phyloP scores from a whole-genome alignment of 2,329 filamentous ascomycete genomes.

The Aspergillus uvarum region DNA sequence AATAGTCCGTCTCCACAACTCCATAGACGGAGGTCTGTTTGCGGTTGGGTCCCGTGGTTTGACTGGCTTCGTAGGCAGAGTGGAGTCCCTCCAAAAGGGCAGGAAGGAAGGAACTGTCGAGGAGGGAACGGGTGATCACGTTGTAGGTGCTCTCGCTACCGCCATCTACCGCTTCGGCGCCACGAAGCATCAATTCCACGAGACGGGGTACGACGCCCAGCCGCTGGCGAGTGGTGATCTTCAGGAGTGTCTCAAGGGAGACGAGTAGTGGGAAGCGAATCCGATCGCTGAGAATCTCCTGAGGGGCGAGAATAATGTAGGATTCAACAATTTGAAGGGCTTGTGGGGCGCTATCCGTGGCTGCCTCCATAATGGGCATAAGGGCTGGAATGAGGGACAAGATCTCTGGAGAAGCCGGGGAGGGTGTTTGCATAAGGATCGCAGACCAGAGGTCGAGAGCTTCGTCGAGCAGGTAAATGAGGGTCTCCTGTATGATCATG shows the following conservation, averaged over 20 bases:
- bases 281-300: slow-evolving; percentile 44
- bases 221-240: slow-evolving; percentile 39
- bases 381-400: slow-evolving; percentile 61
- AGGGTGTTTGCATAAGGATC: slow-evolving; percentile 65
- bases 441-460: slow-evolving; percentile 85
- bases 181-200: slow-evolving; percentile 65
- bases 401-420: slow-evolving; percentile 61
- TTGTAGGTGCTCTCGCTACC: slow-evolving; percentile 55
- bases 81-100: slow-evolving; percentile 66
- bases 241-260: slow-evolving; percentile 42
- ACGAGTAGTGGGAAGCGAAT: slow-evolving; percentile 38
- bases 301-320: slow-evolving; percentile 66
- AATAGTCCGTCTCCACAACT: slow-evolving; percentile 80
- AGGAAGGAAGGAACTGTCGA: slow-evolving; percentile 62
- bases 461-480: slow-evolving; percentile 85
- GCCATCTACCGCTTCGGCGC: slow-evolving; percentile 63
- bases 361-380: slow-evolving; percentile 66
- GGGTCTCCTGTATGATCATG: slow-evolving; percentile 51
- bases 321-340: slow-evolving; percentile 66
- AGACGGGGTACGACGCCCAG: slow-evolving; percentile 46
- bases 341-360: slow-evolving; percentile 61
- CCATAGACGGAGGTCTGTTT: slow-evolving; percentile 68
- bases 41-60: slow-evolving; percentile 77
- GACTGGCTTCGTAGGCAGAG: slow-evolving; percentile 69
- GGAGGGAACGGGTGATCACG: slow-evolving; percentile 64